phyloP scores from a whole-genome alignment of 192 early-diverging fungal species.

The Linderina pennispora region DNA sequence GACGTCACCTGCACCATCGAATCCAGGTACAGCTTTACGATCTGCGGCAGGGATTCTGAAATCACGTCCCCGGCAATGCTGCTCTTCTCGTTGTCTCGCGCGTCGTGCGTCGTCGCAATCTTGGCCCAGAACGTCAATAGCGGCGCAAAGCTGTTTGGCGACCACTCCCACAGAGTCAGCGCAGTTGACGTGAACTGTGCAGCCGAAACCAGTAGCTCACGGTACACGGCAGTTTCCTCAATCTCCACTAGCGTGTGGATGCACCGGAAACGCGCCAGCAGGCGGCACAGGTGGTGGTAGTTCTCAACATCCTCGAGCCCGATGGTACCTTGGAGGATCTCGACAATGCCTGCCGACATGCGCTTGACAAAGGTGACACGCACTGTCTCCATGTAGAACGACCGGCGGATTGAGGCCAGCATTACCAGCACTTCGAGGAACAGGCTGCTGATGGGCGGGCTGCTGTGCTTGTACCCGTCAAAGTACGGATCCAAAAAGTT shows the following conservation, averaged over 20 bases:
- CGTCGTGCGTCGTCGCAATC: constrained; percentile 53
- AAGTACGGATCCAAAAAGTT: constrained; percentile 68
- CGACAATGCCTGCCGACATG: constrained; percentile 62
- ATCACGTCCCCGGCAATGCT: constrained; percentile 35
- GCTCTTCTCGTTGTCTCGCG: constrained; percentile 22
- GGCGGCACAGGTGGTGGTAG: constrained; percentile 81
- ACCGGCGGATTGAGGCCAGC: constrained; percentile 74
- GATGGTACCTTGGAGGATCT: constrained; percentile 55
- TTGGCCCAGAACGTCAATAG: constrained; percentile 85
- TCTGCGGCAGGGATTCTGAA: constrained; percentile 21
- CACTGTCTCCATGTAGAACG: constrained; percentile 75
- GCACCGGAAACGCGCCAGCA: constrained; percentile 74
- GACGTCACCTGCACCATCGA: constrained; percentile 37
- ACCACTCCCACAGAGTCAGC: constrained; percentile 51
- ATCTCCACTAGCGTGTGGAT: constrained; percentile 78
- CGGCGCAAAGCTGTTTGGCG: constrained; percentile 68
- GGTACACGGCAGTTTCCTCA: constrained; percentile 62
- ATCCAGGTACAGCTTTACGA: constrained; percentile 47
- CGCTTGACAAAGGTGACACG: constrained; percentile 60
- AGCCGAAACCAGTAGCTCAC: constrained; percentile 22
- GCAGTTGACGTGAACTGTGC: constrained; percentile 31
- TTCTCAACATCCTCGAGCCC: constrained; percentile 70
- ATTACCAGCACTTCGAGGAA: constrained; percentile 78
- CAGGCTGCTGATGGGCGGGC: constrained; percentile 51
- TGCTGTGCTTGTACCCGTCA: constrained; percentile 56